These are phyloP conservation scores for Eucalyptus grandis DNA, from an alignment of 345 rosid species.

Conservation along the genomic window DNA sequence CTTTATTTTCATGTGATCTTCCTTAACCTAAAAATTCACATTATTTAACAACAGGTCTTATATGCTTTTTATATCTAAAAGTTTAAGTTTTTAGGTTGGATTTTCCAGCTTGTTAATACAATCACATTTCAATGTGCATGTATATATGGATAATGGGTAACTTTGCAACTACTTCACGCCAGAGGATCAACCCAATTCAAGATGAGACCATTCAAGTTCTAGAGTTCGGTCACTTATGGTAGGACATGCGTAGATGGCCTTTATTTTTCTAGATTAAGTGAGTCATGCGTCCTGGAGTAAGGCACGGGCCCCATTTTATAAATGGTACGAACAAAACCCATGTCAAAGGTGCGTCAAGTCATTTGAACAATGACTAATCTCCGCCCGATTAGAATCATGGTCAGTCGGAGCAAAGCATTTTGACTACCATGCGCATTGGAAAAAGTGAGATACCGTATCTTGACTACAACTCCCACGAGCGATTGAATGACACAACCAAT, in stretches of 20 bases:
- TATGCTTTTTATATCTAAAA: neutral
- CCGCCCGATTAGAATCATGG: neutral
- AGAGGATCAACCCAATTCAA: neutral
- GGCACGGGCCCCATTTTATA: neutral
- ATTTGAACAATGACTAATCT: neutral
- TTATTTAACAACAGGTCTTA: fast-evolving
- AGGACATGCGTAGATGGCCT: neutral
- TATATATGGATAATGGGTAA: neutral
- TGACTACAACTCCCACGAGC: neutral
- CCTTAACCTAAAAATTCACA: neutral
- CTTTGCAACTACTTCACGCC: neutral
- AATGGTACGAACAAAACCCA: neutral
- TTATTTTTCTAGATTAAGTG: neutral
- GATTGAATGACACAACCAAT: neutral
- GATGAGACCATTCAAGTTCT: neutral
- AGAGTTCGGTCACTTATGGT: neutral
- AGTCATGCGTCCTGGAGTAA: neutral
- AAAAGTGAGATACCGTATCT: neutral
- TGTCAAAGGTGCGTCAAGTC: neutral
- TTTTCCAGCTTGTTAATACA: neutral
- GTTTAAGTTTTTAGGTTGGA: neutral
- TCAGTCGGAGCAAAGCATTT: neutral
- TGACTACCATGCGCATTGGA: neutral
- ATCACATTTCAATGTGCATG: neutral
- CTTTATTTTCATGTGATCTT: neutral